A percentile compares a stretch with the other conserved stretches of the same genome.
Evolutionary conservation across 257 asterid species (phyloP).

Genomic region (Salvia miltiorrhiza): DNA sequence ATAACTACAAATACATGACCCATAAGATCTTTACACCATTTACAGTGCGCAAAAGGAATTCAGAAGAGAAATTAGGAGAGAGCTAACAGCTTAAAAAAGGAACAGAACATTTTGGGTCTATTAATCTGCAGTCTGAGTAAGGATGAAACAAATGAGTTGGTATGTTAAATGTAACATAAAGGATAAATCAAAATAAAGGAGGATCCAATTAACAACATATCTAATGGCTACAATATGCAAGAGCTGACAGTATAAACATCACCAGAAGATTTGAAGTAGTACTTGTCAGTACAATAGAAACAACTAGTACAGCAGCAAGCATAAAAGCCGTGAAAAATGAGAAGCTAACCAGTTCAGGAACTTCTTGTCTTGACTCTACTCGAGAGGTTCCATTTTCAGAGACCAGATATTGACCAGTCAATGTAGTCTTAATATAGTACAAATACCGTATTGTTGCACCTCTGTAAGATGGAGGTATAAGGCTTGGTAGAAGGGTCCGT

Average conservation of each 20-base stretch:
- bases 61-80: background rate
- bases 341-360: slow-evolving; percentile 30
- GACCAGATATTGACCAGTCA: slow-evolving; percentile 25
- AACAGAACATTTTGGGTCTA: slow-evolving; percentile 2
- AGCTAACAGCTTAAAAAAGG: background rate
- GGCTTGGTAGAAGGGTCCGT: slow-evolving; percentile 26
- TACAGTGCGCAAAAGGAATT: background rate
- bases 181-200: background rate
- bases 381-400: slow-evolving; percentile 26
- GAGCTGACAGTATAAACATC: background rate
- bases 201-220: background rate
- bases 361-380: slow-evolving; percentile 21
- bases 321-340: slow-evolving; percentile 5
- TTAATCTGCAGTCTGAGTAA: slow-evolving; percentile 4
- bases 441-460: slow-evolving; percentile 35
- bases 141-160: background rate
- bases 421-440: slow-evolving; percentile 26
- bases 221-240: background rate
- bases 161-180: slow-evolving; percentile 5
- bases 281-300: background rate
- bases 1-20: slow-evolving; percentile 2
- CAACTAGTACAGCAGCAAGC: slow-evolving; percentile 3
- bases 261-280: background rate
- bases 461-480: slow-evolving; percentile 34
- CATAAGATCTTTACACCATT: background rate